Evolutionary conservation across 768 basidiomycete species (phyloP).

Genomic region (Termitomyces sp.): DNA sequence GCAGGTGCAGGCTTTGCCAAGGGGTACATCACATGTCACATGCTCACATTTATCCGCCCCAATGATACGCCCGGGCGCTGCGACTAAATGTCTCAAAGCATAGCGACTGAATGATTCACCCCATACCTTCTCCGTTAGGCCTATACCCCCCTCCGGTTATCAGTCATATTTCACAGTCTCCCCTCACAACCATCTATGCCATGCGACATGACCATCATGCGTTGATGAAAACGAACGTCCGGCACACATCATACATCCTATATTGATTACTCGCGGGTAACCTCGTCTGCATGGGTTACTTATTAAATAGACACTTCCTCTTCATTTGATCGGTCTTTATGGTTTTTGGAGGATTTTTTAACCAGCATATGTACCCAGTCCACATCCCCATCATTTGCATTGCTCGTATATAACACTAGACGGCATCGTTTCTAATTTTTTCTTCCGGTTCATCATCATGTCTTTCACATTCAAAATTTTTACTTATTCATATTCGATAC

Average conservation of each 20-base stretch:
- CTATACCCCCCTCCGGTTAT: not conserved
- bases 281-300: constrained; percentile 1
- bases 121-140: not conserved
- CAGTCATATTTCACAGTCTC: not conserved
- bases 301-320: constrained; percentile 1
- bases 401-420: constrained; percentile 4
- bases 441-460: not conserved
- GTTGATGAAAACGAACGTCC: not conserved
- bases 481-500: constrained; percentile 1
- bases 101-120: not conserved
- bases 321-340: not conserved
- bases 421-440: not conserved
- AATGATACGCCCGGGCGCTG: constrained; percentile 36
- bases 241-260: not conserved
- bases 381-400: constrained; percentile 1
- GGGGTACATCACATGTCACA: constrained; percentile 78
- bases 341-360: not conserved
- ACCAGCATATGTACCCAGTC: not conserved
- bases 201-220: constrained; percentile 3
- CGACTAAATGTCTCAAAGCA: constrained; percentile 40
- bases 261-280: not conserved
- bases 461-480: not conserved
- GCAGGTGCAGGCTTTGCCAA: constrained; percentile 76
- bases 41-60: constrained; percentile 70
- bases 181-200: not conserved